Conservation (phyloP, 192 early-diverging fungal genomes). For the Coemansia sp. region DNA sequence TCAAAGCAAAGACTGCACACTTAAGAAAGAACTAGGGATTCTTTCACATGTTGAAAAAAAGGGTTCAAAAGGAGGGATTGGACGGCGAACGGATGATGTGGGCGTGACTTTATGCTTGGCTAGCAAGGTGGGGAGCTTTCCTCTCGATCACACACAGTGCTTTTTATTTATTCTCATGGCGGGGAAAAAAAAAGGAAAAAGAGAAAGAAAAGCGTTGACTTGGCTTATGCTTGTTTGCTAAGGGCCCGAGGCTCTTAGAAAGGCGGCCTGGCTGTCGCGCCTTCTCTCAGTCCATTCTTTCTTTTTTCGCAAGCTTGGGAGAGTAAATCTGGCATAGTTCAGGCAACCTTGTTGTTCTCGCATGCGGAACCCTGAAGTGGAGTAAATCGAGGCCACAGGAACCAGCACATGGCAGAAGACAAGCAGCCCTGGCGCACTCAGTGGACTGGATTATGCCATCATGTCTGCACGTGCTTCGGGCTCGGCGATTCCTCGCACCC, state of each 20-base stretch:
- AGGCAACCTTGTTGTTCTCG: not conserved
- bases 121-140: not conserved
- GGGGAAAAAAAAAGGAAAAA: not conserved
- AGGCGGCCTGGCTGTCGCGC: not conserved
- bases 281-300: no score
- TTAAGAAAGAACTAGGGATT: not conserved
- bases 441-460: constrained; percentile 3
- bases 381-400: not conserved
- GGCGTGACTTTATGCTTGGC: not conserved
- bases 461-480: constrained; percentile 9
- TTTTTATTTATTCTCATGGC: not conserved
- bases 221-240: not conserved
- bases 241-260: not conserved
- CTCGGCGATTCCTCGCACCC: constrained; percentile 10
- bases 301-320: not conserved
- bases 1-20: not conserved
- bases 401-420: not conserved
- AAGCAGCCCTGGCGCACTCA: not conserved
- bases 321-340: not conserved
- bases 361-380: constrained; percentile 1
- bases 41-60: constrained; percentile 10
- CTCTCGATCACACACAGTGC: not conserved
- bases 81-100: not conserved
- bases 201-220: not conserved
- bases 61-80: not conserved